These are phyloP conservation scores for Apiosordaria backusii DNA, from an alignment of 495 filamentous ascomycete genomes.

Conservation along the genomic window DNA sequence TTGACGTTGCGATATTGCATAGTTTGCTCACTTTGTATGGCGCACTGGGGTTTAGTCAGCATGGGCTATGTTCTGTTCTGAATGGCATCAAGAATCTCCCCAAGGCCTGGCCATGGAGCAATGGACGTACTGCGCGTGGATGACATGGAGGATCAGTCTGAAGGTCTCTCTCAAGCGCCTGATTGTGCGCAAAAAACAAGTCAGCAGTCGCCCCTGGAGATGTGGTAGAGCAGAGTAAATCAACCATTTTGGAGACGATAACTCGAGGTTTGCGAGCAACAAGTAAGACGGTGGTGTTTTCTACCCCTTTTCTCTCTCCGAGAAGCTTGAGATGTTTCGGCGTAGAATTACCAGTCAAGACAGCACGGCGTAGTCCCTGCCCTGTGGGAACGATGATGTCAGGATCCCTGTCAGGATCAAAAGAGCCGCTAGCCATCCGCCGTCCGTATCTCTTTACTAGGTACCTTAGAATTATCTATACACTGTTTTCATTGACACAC, in stretches of 20 bases:
- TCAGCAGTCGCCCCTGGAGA: background rate
- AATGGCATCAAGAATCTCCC: too few relatives aligned
- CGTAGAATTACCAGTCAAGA: background rate
- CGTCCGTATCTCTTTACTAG: too few relatives aligned
- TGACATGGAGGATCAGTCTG: slow-evolving; percentile 78
- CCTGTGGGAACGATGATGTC: slow-evolving; percentile 7
- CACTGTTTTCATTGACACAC: too few relatives aligned
- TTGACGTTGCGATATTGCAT: background rate
- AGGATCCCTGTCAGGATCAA: background rate
- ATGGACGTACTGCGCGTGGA: slow-evolving; percentile 70
- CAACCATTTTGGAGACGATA: background rate
- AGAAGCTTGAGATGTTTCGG: background rate
- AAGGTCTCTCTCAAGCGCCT: slow-evolving; percentile 63
- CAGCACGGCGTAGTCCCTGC: background rate
- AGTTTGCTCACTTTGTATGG: slow-evolving; percentile 70
- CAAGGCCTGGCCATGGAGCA: background rate
- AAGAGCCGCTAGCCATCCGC: background rate
- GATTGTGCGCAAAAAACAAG: background rate
- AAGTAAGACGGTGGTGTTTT: background rate
- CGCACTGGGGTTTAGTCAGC: slow-evolving; percentile 54
- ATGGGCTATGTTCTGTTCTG: slow-evolving; percentile 11
- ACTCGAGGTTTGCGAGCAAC: background rate
- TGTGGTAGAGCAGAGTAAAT: background rate
- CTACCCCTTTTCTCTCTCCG: too few relatives aligned
- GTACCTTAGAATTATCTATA: too few relatives aligned